These are phyloP conservation scores for Mycena leptocephala DNA, from an alignment of 768 basidiomycete species.

Conservation along the genomic window DNA sequence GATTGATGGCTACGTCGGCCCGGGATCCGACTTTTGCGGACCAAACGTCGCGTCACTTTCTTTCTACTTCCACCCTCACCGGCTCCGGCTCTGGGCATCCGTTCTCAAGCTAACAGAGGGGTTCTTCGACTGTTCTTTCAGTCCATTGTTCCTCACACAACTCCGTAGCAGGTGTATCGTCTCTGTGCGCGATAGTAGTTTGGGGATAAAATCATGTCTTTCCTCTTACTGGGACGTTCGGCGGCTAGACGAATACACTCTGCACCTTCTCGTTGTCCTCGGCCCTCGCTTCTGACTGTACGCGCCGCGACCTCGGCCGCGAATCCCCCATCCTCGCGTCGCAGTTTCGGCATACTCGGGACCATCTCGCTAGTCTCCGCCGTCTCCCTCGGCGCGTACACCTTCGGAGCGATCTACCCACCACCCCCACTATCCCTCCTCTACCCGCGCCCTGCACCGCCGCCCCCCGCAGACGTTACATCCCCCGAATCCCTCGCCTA, in stretches of 20 bases:
- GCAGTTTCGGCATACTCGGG: background rate
- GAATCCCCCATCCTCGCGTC: background rate
- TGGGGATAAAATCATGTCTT: no score
- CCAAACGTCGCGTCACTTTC: background rate
- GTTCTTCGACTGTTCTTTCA: no score
- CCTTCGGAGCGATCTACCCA: constrained; percentile 81
- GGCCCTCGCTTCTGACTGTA: background rate
- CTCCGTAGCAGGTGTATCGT: no score
- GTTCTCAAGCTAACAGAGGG: no score
- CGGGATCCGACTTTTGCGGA: no score
- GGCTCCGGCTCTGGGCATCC: no score
- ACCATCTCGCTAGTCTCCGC: constrained; percentile 47
- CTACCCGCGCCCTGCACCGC: constrained; percentile 84
- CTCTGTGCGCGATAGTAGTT: no score
- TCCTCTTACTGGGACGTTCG: background rate
- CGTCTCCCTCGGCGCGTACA: constrained; percentile 59
- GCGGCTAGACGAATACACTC: background rate
- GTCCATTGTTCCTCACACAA: no score
- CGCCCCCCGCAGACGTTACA: constrained; percentile 69
- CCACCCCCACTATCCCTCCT: constrained; percentile 77
- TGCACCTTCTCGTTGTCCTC: background rate
- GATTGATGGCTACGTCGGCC: no score
- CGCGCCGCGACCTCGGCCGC: background rate
- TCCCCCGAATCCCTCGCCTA: constrained; percentile 74
- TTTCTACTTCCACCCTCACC: background rate